Evolutionary conservation across 1,139 yeast genomes (phyloP).

Genomic region (Yamadazyma epiphylla): DNA sequence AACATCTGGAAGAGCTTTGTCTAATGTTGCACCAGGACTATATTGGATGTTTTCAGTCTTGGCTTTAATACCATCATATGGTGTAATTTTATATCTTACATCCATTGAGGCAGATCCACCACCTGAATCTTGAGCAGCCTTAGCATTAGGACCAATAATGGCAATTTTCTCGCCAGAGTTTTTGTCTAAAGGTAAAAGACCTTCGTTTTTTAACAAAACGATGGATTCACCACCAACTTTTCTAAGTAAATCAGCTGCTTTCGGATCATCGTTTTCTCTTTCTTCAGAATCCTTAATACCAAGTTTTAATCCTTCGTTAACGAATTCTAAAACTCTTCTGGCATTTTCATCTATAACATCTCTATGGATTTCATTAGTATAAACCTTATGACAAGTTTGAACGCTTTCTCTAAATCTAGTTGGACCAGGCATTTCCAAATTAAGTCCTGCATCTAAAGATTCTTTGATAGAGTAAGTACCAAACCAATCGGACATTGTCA

Average conservation of each 20-base stretch:
- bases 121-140: constrained; percentile 30
- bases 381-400: constrained; percentile 35
- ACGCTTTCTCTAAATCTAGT: constrained; percentile 41
- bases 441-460: constrained; percentile 53
- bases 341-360: constrained; percentile 42
- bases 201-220: constrained; percentile 51
- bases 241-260: constrained; percentile 41
- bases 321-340: constrained; percentile 40
- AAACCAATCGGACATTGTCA: constrained; percentile 61
- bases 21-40: constrained; percentile 30
- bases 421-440: constrained; percentile 65
- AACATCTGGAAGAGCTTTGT: constrained; percentile 27
- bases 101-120: constrained; percentile 37
- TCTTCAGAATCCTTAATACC: constrained; percentile 44
- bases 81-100: constrained; percentile 28
- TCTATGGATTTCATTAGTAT: constrained; percentile 24
- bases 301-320: constrained; percentile 38
- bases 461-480: constrained; percentile 51
- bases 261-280: constrained; percentile 37
- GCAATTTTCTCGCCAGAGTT: constrained; percentile 23
- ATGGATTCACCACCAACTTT: constrained; percentile 48
- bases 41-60: constrained; percentile 20
- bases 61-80: constrained; percentile 29
- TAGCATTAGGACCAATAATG: constrained; percentile 38
- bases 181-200: constrained; percentile 37